Percentiles rank a stretch among this genome's conserved stretches.
Evolutionary conservation across 129 eudicot genomes (phyloP).

Genomic region (Apium graveolens): DNA sequence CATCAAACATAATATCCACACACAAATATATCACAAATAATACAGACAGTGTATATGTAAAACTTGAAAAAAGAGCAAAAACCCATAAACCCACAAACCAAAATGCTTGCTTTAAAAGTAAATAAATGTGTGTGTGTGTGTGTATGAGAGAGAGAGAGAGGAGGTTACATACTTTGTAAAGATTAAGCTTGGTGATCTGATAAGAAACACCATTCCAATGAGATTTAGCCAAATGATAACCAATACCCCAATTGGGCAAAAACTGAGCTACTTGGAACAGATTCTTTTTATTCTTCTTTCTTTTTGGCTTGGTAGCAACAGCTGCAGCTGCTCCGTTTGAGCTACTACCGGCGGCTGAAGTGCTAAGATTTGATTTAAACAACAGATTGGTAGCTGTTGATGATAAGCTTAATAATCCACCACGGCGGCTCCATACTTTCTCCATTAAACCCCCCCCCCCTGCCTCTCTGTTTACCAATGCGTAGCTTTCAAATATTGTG

Average conservation of each 20-base stretch:
- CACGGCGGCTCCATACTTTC: not conserved
- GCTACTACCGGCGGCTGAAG: conserved; percentile 19
- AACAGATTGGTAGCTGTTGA: not conserved
- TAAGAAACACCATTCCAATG: conserved; percentile 86
- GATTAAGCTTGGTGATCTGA: conserved; percentile 88
- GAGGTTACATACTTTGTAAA: conserved; percentile 60
- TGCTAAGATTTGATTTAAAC: not conserved
- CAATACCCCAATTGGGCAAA: conserved; percentile 92
- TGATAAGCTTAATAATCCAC: not conserved
- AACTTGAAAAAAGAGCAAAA: too few relatives aligned
- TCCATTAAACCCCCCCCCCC: not conserved
- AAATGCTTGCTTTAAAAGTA: too few relatives aligned
- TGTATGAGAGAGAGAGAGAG: too few relatives aligned
- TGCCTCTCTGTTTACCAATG: too few relatives aligned
- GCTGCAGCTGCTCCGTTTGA: not conserved
- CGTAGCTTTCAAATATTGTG: too few relatives aligned
- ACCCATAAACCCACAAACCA: too few relatives aligned
- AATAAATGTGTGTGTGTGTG: too few relatives aligned
- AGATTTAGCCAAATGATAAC: conserved; percentile 87
- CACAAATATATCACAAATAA: too few relatives aligned
- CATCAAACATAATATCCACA: too few relatives aligned
- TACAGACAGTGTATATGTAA: too few relatives aligned
- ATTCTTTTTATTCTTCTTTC: conserved; percentile 60
- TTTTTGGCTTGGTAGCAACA: conserved; percentile 10
- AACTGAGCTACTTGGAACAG: conserved; percentile 74